Conservation (phyloP, 108 stramenopile genomes). For the Schizochytrium sp. region DNA sequence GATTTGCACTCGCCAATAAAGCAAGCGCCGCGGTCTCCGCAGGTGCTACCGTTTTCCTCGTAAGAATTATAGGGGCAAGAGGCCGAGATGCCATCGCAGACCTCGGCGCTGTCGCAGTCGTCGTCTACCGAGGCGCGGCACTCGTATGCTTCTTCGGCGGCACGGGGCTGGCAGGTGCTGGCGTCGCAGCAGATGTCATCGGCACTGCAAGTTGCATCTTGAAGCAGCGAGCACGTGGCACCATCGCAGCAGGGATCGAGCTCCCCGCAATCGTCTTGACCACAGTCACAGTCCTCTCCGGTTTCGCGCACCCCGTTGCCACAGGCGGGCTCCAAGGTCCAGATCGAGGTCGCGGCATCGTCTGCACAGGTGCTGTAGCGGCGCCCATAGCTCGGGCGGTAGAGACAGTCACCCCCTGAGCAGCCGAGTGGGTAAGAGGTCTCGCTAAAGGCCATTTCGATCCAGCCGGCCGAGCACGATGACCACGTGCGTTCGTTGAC, state of each 20-base stretch:
- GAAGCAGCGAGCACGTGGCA: background rate
- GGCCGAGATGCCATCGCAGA: background rate
- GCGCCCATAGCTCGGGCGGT: background rate
- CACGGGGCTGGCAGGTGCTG: background rate
- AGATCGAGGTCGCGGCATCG: background rate
- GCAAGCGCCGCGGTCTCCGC: background rate
- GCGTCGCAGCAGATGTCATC: background rate
- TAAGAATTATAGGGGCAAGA: background rate
- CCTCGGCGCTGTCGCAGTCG: background rate
- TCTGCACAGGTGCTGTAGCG: background rate
- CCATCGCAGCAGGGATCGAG: constrained; percentile 10
- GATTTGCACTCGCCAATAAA: background rate
- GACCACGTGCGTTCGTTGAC: background rate
- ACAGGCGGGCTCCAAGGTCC: background rate
- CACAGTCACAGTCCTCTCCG: constrained; percentile 9
- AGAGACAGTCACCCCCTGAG: background rate
- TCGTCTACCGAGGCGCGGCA: background rate
- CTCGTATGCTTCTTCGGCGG: background rate
- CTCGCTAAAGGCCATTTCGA: background rate
- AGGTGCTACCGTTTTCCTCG: background rate
- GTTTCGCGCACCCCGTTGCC: background rate
- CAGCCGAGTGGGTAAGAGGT: background rate
- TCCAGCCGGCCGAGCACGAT: background rate
- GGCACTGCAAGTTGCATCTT: background rate
- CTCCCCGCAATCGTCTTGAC: background rate